Conservation (phyloP, 768 basidiomycete species). For the Boletus rufocinnamomeus region DNA sequence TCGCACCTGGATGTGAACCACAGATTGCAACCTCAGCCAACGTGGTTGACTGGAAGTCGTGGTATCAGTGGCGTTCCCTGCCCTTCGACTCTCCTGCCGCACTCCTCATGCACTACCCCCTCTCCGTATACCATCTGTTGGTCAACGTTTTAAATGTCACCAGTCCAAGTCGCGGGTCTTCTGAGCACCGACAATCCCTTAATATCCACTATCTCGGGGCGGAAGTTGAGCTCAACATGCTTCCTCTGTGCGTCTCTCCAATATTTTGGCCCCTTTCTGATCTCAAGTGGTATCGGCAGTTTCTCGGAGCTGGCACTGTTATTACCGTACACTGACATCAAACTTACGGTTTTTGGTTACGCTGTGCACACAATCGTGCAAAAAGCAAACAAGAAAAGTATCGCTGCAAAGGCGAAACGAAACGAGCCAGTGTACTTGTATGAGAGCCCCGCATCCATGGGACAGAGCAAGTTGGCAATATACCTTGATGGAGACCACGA, state of each 20-base stretch:
- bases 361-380: conserved; percentile 35
- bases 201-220: conserved; percentile 41
- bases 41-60: conserved; percentile 44
- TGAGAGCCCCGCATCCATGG: conserved; percentile 38
- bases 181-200: conserved; percentile 30
- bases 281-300: conserved; percentile 25
- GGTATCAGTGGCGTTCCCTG: conserved; percentile 48
- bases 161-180: conserved; percentile 23
- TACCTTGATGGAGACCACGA: conserved; percentile 35
- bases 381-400: conserved; percentile 33
- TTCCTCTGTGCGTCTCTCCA: conserved; percentile 39
- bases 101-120: conserved; percentile 46
- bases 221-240: conserved; percentile 41
- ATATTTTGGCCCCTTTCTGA: neutral
- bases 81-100: conserved; percentile 45
- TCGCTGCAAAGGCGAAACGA: conserved; percentile 34
- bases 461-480: conserved; percentile 41
- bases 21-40: conserved; percentile 29
- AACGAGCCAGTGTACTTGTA: conserved; percentile 38
- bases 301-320: conserved; percentile 50
- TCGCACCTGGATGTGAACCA: conserved; percentile 31
- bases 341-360: conserved; percentile 43
- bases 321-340: conserved; percentile 46
- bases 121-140: conserved; percentile 42
- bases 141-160: conserved; percentile 37